Base-by-base conservation (phyloP, 768 basidiomycete genomes). In the Lactarius quietus region DNA sequence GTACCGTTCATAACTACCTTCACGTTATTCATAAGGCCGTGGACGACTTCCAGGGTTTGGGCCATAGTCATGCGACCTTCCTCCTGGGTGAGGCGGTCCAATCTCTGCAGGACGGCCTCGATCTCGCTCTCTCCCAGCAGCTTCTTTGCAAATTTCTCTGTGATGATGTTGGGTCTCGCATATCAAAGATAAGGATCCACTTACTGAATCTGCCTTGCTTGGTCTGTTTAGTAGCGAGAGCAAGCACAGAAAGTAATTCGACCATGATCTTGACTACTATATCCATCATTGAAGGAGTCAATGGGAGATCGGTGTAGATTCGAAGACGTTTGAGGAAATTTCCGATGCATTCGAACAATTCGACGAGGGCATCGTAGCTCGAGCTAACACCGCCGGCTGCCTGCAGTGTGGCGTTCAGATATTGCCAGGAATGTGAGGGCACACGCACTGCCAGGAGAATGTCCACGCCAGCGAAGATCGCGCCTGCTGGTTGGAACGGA, bases 71-170 rank as follows among this genome's bases (percentile, higher is more conserved):
- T 17, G 6, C 43, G 43, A 26, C 43, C 45, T 48, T 59, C 58
- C 29, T 59, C 58, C 10, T 59, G 58, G 20, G 58, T 59, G 29
- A 59, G 58, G n/a, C 58, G 43, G 23, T 59, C 58, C 41, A 59
- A 31, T 9, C 59, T 48, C n/a, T 51, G 59, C 15, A 59, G 31
- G 29, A 59, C 43, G 23, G 43, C 45, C 45, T 59, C 59, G 14
- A 59, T 43, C 5, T 59, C 59, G 33, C 59, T 59, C 31, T 59
- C 45, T 26, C 59, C 43, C 12, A 51, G 29, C n/a, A 59, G 29
- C 36, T 62, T 53, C 51, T 53, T 59, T 8, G 41, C 18, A 18
- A 61, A 36, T 38, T 61, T 48, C 61, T 26, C 55, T 6, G 55
- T 17, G 51, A 31, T n/a, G 29, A 14, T 54, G 55, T 18, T 35